Base-by-base conservation (phyloP, 208 protist species). In the Crithidia bombi region DNA sequence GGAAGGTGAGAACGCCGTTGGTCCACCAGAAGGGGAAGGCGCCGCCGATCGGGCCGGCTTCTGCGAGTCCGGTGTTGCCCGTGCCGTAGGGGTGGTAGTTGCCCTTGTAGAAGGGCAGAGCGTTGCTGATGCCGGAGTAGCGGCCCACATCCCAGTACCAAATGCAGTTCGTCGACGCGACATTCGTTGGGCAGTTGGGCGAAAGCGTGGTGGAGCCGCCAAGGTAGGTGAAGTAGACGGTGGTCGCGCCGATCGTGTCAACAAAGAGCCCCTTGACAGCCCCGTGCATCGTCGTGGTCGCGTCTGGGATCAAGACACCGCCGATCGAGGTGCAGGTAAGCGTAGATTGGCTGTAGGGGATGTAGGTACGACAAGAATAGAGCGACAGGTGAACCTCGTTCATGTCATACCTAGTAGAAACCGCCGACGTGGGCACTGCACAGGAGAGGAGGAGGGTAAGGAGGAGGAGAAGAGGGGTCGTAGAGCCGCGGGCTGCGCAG, bases 61-160 rank as follows among this genome's bases (percentile, higher is more conserved):
- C 65, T 2, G 32, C 10, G 5, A 71, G 54, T 0, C 71, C 70
- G 32, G 23, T 51, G 33, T 46, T 32, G 21, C 41, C 28, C 10
- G 4, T 19, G 2, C n/a, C 35, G 26, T 44, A 46, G 7, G 66
- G 50, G 51, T 67, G 65, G 19, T 71, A 57, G 55, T 78, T 78
- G 17, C 70, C 77, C 4, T 39, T 36, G 43, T 71, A 78, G 23
- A 82, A 78, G 2, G 28, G 10, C 28, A 62, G 15, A 0, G 30
- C 36, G 36, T 65, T 73, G 28, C 44, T 47, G 17, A 39, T 1
- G 3, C 21, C 65, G 1, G 25, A n/a, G 65, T 70, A 77, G n/a
- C 36, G 17, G 30, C 65, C 62, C 0, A 57, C 47, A 25, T 72
- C 64, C 65, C 71, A 78, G 33, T 67, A 62, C 77, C 70, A 82